Percentiles rank a stretch among this genome's conserved stretches.
These are phyloP conservation scores for Amauroascus verrucosus DNA, from an alignment of 2,329 filamentous ascomycete genomes.

Conservation along the genomic window DNA sequence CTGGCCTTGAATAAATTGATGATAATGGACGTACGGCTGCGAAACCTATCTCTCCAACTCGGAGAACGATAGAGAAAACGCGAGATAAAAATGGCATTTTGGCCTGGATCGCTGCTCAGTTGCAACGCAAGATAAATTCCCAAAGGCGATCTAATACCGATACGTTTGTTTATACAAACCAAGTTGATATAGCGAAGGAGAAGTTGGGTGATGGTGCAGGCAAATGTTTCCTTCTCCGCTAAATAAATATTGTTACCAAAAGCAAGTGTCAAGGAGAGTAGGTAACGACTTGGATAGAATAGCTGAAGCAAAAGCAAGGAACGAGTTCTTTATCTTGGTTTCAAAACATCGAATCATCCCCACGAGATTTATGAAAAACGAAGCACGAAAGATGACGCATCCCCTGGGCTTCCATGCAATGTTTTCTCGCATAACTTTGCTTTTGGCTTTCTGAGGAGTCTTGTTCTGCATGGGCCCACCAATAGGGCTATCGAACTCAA, in stretches of 20 bases:
- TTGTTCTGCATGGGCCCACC: neutral
- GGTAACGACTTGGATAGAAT: neutral
- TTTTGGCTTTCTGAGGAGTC: neutral
- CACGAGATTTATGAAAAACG: neutral
- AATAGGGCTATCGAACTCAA: neutral
- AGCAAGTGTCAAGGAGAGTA: neutral
- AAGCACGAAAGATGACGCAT: conserved; percentile 4
- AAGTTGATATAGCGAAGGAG: too few relatives aligned
- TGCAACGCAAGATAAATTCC: neutral
- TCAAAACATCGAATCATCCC: neutral
- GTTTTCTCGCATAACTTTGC: neutral
- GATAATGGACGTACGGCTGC: conserved; percentile 46
- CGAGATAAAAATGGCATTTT: conserved; percentile 45
- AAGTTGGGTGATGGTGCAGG: neutral
- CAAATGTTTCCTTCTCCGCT: neutral
- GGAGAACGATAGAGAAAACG: conserved; percentile 48
- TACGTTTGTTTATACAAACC: too few relatives aligned
- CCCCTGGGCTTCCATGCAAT: neutral
- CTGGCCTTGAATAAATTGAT: conserved; percentile 13
- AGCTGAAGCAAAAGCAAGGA: conserved; percentile 1
- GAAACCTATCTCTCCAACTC: conserved; percentile 56
- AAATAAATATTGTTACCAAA: neutral
- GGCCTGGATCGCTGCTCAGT: neutral
- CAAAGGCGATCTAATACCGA: too few relatives aligned
- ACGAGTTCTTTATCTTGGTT: neutral